A percentile compares a stretch with the other conserved stretches of the same genome.
These are phyloP conservation scores for Xylaria sp. DNA, from an alignment of 2,329 filamentous ascomycete genomes.

Conservation along the genomic window DNA sequence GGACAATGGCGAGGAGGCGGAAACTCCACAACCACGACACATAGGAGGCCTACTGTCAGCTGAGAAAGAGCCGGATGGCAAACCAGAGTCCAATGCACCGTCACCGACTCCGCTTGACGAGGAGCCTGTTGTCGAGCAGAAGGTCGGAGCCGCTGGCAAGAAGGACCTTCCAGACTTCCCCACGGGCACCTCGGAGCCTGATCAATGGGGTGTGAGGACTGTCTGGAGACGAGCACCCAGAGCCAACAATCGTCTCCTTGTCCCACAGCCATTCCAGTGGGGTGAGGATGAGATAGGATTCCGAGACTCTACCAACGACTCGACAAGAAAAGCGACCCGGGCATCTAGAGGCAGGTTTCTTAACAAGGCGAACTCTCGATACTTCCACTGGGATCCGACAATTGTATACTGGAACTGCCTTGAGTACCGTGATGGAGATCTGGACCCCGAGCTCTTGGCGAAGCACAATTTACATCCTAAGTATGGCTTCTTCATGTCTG, in stretches of 20 bases:
- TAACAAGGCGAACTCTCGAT: slow-evolving; percentile 55
- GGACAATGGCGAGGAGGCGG: slow-evolving; percentile 36
- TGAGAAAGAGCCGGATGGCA: slow-evolving; percentile 37
- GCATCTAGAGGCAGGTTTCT: slow-evolving; percentile 57
- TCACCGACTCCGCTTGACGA: slow-evolving; percentile 33
- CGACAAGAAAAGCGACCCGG: slow-evolving; percentile 55
- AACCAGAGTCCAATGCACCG: slow-evolving; percentile 38
- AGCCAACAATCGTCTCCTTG: slow-evolving; percentile 56
- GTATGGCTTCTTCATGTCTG: slow-evolving; percentile 55
- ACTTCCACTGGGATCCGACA: slow-evolving; percentile 58
- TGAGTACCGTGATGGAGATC: slow-evolving; percentile 49
- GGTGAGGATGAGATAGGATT: slow-evolving; percentile 61
- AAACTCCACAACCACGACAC: slow-evolving; percentile 42
- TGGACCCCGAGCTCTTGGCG: slow-evolving; percentile 54
- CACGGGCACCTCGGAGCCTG: slow-evolving; percentile 48
- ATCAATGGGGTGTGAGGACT: slow-evolving; percentile 55
- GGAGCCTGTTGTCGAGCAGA: slow-evolving; percentile 28
- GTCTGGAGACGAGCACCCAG: slow-evolving; percentile 46
- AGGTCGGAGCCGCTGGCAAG: slow-evolving; percentile 24
- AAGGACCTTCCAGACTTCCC: slow-evolving; percentile 41
- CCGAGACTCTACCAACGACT: slow-evolving; percentile 60
- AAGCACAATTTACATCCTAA: slow-evolving; percentile 55
- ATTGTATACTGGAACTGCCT: slow-evolving; percentile 57
- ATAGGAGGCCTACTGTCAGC: slow-evolving; percentile 44
- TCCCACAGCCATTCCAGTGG: slow-evolving; percentile 53